Conservation (phyloP, 306 rosid species). For the Trifolium repens region DNA sequence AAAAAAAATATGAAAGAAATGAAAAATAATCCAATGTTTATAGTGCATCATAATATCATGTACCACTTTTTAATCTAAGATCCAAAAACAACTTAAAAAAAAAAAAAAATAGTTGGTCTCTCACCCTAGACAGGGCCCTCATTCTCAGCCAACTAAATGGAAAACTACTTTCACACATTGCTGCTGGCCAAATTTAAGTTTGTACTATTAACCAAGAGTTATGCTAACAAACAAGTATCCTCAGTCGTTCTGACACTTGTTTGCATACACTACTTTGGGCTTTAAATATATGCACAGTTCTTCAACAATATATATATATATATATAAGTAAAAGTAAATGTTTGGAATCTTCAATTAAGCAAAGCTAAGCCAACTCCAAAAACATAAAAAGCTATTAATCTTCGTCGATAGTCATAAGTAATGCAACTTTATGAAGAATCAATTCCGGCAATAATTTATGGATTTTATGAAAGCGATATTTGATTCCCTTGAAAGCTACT, state of each 20-base stretch:
- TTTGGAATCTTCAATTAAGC: neutral
- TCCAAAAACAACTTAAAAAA: too few species aligned
- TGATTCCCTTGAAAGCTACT: neutral
- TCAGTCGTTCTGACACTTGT: too few species aligned
- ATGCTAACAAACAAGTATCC: too few species aligned
- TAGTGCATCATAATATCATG: too few species aligned
- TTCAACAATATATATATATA: too few species aligned
- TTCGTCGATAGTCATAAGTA: neutral
- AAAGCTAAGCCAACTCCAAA: neutral
- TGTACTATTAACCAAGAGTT: neutral
- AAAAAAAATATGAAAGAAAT: too few species aligned
- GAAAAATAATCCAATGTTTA: too few species aligned
- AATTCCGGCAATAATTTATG: constrained; percentile 28
- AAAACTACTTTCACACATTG: neutral
- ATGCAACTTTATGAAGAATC: constrained; percentile 30
- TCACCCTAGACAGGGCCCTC: too few species aligned
- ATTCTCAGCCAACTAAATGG: neutral
- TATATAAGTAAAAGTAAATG: too few species aligned
- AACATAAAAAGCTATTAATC: neutral
- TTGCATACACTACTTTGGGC: neutral
- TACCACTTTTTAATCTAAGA: too few species aligned
- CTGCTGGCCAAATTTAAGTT: neutral
- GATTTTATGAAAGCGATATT: neutral
- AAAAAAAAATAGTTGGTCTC: too few species aligned
- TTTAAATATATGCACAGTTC: too few species aligned